Evolutionary conservation across 495 filamentous ascomycete genomes (phyloP).

Genomic region (Aspergillus indologenus): DNA sequence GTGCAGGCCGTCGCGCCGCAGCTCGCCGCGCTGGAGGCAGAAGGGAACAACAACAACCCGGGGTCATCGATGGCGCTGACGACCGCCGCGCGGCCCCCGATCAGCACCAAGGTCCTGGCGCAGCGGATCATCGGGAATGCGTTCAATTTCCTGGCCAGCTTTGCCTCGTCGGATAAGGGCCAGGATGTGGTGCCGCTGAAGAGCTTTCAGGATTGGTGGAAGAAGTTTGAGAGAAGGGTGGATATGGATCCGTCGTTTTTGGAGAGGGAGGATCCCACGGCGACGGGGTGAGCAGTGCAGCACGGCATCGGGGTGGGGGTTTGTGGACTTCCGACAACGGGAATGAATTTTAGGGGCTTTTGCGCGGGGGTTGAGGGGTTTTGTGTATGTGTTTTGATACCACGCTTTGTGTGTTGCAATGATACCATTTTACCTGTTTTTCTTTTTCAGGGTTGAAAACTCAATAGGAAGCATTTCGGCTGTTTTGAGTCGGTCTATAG

Average conservation of each 20-base stretch:
- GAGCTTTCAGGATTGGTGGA: conserved; percentile 96
- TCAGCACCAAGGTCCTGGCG: conserved; percentile 72
- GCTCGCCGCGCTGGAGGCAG: conserved; percentile 55
- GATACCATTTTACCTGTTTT: neutral
- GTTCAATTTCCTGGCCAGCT: conserved; percentile 95
- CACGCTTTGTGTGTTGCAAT: neutral
- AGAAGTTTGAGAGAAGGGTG: conserved; percentile 87
- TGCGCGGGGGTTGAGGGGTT: neutral
- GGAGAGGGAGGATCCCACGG: conserved; percentile 65
- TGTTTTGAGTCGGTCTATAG: too few species aligned
- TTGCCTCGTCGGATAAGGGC: conserved; percentile 59
- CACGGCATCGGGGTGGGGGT: too few species aligned
- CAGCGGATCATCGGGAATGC: conserved; percentile 93
- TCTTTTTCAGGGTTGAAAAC: neutral
- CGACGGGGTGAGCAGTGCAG: conserved; percentile 11
- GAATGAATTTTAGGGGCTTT: too few species aligned
- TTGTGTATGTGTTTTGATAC: neutral
- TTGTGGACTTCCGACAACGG: too few species aligned
- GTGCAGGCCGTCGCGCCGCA: conserved; percentile 65
- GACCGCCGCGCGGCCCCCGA: conserved; percentile 32
- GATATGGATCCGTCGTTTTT: conserved; percentile 85
- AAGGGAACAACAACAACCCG: conserved; percentile 2
- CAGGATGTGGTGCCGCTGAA: conserved; percentile 85
- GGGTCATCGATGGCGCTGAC: conserved; percentile 23
- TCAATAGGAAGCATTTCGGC: too few species aligned